These are phyloP conservation scores for Postia placenta DNA, from an alignment of 768 basidiomycete genomes.

Conservation along the genomic window DNA sequence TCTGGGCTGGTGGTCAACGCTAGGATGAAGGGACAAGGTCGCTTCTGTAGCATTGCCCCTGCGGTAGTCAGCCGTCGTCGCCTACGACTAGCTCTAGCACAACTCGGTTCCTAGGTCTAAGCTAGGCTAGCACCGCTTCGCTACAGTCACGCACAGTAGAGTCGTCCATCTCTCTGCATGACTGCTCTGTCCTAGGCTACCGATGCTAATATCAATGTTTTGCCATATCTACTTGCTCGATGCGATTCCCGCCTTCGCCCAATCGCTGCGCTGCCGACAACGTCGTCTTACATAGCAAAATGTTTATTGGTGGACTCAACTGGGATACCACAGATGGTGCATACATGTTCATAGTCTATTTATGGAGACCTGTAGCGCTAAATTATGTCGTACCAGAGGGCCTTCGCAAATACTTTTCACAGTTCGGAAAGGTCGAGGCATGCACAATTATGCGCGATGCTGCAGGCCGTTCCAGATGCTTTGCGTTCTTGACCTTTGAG, in stretches of 20 bases:
- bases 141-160: slow-evolving; percentile 58
- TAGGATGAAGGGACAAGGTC: slow-evolving; percentile 16
- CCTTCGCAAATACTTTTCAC: slow-evolving; percentile 82
- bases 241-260: slow-evolving; percentile 11
- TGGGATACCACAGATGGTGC: slow-evolving; percentile 99
- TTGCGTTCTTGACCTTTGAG: slow-evolving; percentile 96
- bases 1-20: slow-evolving; percentile 16
- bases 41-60: slow-evolving; percentile 17
- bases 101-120: slow-evolving; percentile 62
- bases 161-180: slow-evolving; percentile 52
- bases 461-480: slow-evolving; percentile 90
- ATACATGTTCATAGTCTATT: slow-evolving; percentile 33
- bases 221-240: slow-evolving; percentile 32
- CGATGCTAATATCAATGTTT: slow-evolving; percentile 76
- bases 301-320: slow-evolving; percentile 99
- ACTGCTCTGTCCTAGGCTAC: slow-evolving; percentile 61
- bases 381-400: slow-evolving; percentile 47
- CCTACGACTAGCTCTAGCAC: slow-evolving; percentile 72
- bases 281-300: slow-evolving; percentile 64
- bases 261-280: slow-evolving; percentile 6
- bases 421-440: slow-evolving; percentile 95
- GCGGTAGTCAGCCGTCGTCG: slow-evolving; percentile 26
- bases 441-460: slow-evolving; percentile 99
- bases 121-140: slow-evolving; percentile 59
- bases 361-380: slow-evolving; percentile 37